Evolutionary conservation across 169 alveolate genomes (phyloP), one percentile per base, ranked within the genome.

Genomic region (Plasmodium cynomolgi): DNA sequence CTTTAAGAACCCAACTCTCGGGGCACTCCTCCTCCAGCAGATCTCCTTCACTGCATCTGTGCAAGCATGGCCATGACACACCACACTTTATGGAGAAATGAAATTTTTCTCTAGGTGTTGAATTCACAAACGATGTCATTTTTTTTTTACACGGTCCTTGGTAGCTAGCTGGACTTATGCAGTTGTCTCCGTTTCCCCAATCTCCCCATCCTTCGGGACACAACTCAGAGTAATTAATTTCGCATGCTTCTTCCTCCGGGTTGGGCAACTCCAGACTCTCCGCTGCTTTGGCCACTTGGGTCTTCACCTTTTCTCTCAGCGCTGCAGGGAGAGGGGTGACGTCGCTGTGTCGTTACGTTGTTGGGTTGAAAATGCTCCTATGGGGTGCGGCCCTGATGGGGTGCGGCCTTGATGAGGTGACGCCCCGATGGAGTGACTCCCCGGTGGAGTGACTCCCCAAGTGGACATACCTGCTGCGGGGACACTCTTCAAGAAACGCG

Each of bases 181-280:
- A 94, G 83, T 23, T 90, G 54, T 34, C 68, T 34, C 88, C 93
- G 50, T 94, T 91, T 54, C 93, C 93, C 31, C 83, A 82, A 47
- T 84, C 83, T 3, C 91, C 93, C 97, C 97, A 96, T 88, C 95
- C 95, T 34, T 95, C 96, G 17, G 97, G 97, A 37, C 97, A 96
- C 72, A 96, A 91, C 77, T 95, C 93, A 7, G 97, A 58, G 58
- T 92, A 96, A 81, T 96, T 96, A 8, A 93, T 81, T 41, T 95
- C 97, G 85, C 97, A 96, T 29, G 77, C 62, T 29, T 85, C 96
- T 7, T 85, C 93, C 3, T 81, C 93, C 26, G 96, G 96, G 15
- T 85, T 79, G 29, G 91, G 94, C 71, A 96, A 50, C 0, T 88
- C 77, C 39, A 96, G 82, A 11, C 90, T 72, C 37, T 80, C 85